These are phyloP conservation scores for Brassica incana DNA, from an alignment of 345 rosid genomes.

Conservation along the genomic window DNA sequence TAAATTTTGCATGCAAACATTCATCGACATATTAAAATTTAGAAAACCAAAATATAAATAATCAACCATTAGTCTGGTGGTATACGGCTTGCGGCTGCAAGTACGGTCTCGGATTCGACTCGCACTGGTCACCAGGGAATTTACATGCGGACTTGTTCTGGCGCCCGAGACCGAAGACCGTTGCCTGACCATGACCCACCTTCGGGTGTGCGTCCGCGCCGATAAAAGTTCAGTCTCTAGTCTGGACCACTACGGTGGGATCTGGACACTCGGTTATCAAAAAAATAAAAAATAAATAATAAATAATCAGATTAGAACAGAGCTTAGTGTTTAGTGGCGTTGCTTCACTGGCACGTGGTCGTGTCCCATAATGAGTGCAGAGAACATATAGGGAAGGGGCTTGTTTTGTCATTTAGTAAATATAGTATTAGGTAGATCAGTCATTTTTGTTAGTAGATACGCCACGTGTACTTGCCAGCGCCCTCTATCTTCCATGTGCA, in stretches of 20 bases:
- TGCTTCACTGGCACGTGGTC: conserved; percentile 34
- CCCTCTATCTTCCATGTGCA: conserved; percentile 38
- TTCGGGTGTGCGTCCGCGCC: no score
- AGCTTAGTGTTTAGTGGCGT: conserved; percentile 33
- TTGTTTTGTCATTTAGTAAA: conserved; percentile 23
- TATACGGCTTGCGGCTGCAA: no score
- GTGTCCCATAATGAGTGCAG: conserved; percentile 39
- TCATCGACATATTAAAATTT: neutral
- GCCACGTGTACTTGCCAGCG: conserved; percentile 26
- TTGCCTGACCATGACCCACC: no score
- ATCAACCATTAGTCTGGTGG: no score
- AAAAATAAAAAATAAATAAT: neutral
- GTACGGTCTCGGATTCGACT: no score
- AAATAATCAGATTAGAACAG: conserved; percentile 21
- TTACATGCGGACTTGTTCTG: no score
- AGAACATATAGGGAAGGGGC: conserved; percentile 34
- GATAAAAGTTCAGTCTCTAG: no score
- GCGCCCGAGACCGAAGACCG: no score
- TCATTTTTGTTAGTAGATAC: conserved; percentile 2
- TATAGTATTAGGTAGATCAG: conserved; percentile 30
- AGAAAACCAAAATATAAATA: neutral
- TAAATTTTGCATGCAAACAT: neutral
- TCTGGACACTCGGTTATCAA: no score
- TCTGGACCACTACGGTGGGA: no score
- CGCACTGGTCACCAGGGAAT: no score